A percentile compares a stretch with the other conserved stretches of the same genome.
phyloP scores from a whole-genome alignment of 768 basidiomycete species.

The Stropharia rugosoannulata region DNA sequence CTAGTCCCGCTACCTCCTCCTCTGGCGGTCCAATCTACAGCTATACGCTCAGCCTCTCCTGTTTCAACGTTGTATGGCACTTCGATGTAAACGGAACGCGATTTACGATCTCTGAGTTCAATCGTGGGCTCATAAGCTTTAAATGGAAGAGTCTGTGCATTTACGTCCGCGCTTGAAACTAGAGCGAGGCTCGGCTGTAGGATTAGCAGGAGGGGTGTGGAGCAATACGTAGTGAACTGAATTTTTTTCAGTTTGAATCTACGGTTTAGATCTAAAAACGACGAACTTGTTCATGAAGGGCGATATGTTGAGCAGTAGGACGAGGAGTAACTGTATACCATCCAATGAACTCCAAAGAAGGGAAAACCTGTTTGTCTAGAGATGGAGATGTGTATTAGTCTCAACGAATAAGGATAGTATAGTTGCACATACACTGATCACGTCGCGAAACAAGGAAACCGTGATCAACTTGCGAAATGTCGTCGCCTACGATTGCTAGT shows the following conservation, averaged over 20 bases:
- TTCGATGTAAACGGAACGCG: constrained; percentile 80
- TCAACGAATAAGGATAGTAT: background rate
- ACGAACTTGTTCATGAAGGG: constrained; percentile 81
- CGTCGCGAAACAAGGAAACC: constrained; percentile 79
- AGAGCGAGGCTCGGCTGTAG: constrained; percentile 55
- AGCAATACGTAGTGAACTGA: constrained; percentile 83
- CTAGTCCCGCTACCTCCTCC: constrained; percentile 82
- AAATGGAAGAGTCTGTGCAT: constrained; percentile 80
- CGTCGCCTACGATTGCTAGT: constrained; percentile 62
- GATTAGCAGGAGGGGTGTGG: constrained; percentile 86
- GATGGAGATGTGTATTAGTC: background rate
- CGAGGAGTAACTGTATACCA: constrained; percentile 92
- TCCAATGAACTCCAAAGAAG: constrained; percentile 94
- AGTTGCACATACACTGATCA: constrained; percentile 69
- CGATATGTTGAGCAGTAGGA: constrained; percentile 74
- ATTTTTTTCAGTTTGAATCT: background rate
- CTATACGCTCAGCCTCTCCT: constrained; percentile 97
- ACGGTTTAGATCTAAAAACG: background rate
- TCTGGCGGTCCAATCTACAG: constrained; percentile 93
- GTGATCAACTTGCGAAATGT: constrained; percentile 64
- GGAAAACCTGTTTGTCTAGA: constrained; percentile 97
- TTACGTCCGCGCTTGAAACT: constrained; percentile 46
- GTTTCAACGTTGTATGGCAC: constrained; percentile 90
- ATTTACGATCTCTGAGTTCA: constrained; percentile 77
- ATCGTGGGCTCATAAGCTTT: constrained; percentile 92